Percentiles rank a stretch among this genome's conserved stretches.
These are phyloP conservation scores for Colletotrichum chlorophyti DNA, from an alignment of 2,329 filamentous ascomycete species.

Conservation along the genomic window DNA sequence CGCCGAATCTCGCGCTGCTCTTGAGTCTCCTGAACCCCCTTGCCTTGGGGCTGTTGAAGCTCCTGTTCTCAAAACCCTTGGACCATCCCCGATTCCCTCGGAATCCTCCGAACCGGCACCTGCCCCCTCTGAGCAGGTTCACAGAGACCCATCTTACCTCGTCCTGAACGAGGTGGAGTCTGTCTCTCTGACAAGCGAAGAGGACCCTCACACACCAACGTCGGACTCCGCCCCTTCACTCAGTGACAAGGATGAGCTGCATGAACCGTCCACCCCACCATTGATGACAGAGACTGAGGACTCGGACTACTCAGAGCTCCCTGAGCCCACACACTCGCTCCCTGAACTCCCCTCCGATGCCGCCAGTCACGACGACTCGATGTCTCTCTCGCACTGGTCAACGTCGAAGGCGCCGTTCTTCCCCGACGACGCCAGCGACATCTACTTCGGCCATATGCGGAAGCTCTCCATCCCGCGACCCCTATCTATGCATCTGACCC, in stretches of 20 bases:
- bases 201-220: conserved; percentile 8
- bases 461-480: conserved; percentile 17
- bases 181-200: conserved; percentile 5
- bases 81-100: background rate
- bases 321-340: conserved; percentile 14
- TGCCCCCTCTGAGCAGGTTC: background rate
- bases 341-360: conserved; percentile 5
- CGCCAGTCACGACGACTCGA: conserved; percentile 8
- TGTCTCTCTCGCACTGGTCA: conserved; percentile 15
- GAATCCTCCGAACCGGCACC: conserved; percentile 13
- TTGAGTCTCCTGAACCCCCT: background rate
- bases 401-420: conserved; percentile 10
- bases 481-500: conserved; percentile 12
- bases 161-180: conserved; percentile 7
- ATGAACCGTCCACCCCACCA: conserved; percentile 15
- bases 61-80: background rate
- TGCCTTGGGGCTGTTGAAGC: background rate
- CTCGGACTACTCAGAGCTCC: conserved; percentile 24
- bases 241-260: conserved; percentile 16
- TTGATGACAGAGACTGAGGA: conserved; percentile 26
- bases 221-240: conserved; percentile 12
- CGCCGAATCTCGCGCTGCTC: background rate
- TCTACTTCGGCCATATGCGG: conserved; percentile 3
- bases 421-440: conserved; percentile 15
- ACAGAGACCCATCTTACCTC: conserved; percentile 1